Percentiles rank a stretch among this genome's conserved stretches.
Conservation (phyloP, 2,329 filamentous ascomycete genomes). For the Cercospora brassicicola region DNA sequence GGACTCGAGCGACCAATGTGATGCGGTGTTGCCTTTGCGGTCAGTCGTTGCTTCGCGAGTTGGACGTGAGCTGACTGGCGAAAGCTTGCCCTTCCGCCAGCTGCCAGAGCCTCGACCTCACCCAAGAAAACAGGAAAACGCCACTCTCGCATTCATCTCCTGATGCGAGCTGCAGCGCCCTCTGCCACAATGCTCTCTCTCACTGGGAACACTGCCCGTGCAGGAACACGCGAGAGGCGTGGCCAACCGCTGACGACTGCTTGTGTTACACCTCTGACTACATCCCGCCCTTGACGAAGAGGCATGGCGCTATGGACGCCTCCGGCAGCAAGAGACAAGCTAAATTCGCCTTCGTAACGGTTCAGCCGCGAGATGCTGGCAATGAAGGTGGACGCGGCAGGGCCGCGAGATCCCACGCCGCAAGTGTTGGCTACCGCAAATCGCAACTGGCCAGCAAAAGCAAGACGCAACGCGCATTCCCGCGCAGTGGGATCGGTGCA, state of each 20-base stretch:
- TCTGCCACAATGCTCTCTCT: not conserved
- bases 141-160: not conserved
- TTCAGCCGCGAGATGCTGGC: not conserved
- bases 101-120: not conserved
- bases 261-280: not conserved
- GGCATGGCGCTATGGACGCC: not conserved
- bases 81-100: not conserved
- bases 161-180: not conserved
- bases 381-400: not conserved
- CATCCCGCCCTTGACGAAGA: not conserved
- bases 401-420: not conserved
- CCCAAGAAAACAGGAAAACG: not conserved
- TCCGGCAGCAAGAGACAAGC: not conserved
- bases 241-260: not conserved
- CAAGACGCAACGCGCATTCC: not conserved
- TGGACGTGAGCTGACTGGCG: not conserved
- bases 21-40: not conserved
- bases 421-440: not conserved
- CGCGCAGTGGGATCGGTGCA: too few species aligned
- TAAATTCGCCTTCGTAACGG: not conserved
- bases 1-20: not conserved
- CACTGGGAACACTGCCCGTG: not conserved
- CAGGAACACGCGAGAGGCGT: not conserved
- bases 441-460: not conserved
- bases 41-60: not conserved